Base-by-base conservation (phyloP, 2,329 filamentous ascomycete genomes). In the Epicoccum nigrum region DNA sequence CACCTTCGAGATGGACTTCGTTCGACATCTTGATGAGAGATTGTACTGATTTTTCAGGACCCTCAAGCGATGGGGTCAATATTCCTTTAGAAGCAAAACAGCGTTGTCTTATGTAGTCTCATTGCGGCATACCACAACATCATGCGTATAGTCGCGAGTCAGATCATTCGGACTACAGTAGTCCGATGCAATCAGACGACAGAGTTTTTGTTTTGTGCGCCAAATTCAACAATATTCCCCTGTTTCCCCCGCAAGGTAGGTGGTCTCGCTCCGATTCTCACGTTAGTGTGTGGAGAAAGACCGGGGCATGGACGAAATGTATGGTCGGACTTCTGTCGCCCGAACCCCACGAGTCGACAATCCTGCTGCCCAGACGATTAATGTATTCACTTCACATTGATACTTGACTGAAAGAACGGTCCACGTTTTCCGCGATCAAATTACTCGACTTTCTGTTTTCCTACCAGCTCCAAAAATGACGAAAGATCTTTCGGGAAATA, bases 251-350 rank as follows among this genome's bases (percentile, higher is more conserved):
- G 49, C 55, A 53, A 51, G 38, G 23, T 27, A 54, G 44, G 37
- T 13, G 38, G 52, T 28, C 20, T 12, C 37, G 33, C 11, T 37
- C 49, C 46, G 23, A 42, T 27, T 31, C 12, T 35, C 54, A 23
- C 48, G 51, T 50, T 51, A 43, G 38, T 30, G 28, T 20, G 33
- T 44, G 48, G 51, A 25, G 40, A 50, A 49, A 54, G 41, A 50
- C 38, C 38, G 41, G 31, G 37, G 13, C 45, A 13, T 41, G 20
- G 25, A 54, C 37, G 27, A 35, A 32, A 32, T 17, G 27, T 31
- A 32, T 45, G 45, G 41, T 46, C 60, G 62, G 60, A 60, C 49
- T 45, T 45, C 58, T 57, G 56, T 58, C 47, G 49, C 35, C 62
- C 62, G 62, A 58, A 58, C 46, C 54, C 49, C 54, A 56, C 51